Percentiles rank a stretch among this genome's conserved stretches.
phyloP scores from a whole-genome alignment of 169 alveolate species.

The Plasmodium blacklocki region DNA sequence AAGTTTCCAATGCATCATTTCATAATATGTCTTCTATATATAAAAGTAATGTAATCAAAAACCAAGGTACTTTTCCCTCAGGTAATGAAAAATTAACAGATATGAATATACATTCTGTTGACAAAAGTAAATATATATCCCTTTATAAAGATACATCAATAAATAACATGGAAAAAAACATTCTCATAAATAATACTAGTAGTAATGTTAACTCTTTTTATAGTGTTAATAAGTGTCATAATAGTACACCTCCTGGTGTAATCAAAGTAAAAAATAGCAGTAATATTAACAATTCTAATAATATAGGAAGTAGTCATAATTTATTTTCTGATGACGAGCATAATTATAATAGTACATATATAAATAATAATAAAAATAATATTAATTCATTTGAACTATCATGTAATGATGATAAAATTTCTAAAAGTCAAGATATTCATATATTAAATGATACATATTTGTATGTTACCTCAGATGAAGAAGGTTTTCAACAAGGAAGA shows the following conservation, averaged over 20 bases:
- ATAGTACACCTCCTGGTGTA: not conserved
- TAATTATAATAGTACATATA: slow-evolving; percentile 3
- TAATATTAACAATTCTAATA: not conserved
- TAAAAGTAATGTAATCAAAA: too few relatives aligned
- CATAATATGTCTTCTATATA: not conserved
- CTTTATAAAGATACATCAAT: too few relatives aligned
- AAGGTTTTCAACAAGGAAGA: slow-evolving; percentile 14
- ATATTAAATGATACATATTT: slow-evolving; percentile 64
- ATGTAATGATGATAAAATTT: slow-evolving; percentile 25
- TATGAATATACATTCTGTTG: too few relatives aligned
- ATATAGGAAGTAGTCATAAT: slow-evolving; percentile 22
- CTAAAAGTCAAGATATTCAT: slow-evolving; percentile 33
- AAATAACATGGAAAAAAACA: not conserved
- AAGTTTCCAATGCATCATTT: slow-evolving; percentile 8
- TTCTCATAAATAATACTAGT: not conserved
- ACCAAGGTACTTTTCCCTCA: too few relatives aligned
- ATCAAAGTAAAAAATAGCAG: not conserved
- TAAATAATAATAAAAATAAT: slow-evolving; percentile 18
- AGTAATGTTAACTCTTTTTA: not conserved
- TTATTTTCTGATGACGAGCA: slow-evolving; percentile 29
- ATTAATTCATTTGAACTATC: slow-evolving; percentile 28
- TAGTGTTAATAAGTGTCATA: not conserved
- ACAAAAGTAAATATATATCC: too few relatives aligned
- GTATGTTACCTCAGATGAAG: slow-evolving; percentile 75
- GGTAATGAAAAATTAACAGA: too few relatives aligned